Conservation (phyloP, 148 eudicot genomes). For the Rhododendron henanense region DNA sequence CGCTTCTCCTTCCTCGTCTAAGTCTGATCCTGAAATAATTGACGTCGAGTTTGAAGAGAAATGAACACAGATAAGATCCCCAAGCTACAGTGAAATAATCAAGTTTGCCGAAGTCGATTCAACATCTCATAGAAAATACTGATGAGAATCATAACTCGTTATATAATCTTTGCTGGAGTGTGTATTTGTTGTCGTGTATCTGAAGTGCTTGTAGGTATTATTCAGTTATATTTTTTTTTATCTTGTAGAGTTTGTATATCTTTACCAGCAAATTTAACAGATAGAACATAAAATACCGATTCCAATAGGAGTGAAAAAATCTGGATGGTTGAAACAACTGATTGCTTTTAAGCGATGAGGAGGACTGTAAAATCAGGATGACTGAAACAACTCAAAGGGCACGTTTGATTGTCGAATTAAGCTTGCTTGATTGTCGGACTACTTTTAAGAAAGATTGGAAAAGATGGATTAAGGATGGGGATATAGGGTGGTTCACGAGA, state of each 20-base stretch:
- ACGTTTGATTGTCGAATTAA: no score
- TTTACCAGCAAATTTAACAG: not conserved
- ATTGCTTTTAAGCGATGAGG: no score
- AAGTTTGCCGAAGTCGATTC: not conserved
- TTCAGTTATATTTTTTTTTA: not conserved
- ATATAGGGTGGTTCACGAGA: no score
- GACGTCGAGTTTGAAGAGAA: constrained; percentile 89
- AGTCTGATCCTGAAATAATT: constrained; percentile 65
- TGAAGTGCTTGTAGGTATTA: constrained; percentile 2
- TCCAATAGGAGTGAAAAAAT: no score
- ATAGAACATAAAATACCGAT: not conserved
- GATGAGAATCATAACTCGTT: not conserved
- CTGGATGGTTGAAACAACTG: no score
- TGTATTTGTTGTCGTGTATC: not conserved
- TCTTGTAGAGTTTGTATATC: constrained; percentile 1
- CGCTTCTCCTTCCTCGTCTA: constrained; percentile 27
- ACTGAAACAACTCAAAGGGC: no score
- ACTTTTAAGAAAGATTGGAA: no score
- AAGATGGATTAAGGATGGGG: no score
- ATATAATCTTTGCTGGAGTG: not conserved
- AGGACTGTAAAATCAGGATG: no score
- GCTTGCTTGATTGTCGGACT: no score
- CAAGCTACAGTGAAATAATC: constrained; percentile 14
- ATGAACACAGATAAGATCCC: constrained; percentile 18
- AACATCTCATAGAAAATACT: not conserved